Percentiles rank a stretch among this genome's conserved stretches.
Evolutionary conservation across 2,329 filamentous ascomycete genomes (phyloP).

Genomic region (Allantophomopsis cytisporea): DNA sequence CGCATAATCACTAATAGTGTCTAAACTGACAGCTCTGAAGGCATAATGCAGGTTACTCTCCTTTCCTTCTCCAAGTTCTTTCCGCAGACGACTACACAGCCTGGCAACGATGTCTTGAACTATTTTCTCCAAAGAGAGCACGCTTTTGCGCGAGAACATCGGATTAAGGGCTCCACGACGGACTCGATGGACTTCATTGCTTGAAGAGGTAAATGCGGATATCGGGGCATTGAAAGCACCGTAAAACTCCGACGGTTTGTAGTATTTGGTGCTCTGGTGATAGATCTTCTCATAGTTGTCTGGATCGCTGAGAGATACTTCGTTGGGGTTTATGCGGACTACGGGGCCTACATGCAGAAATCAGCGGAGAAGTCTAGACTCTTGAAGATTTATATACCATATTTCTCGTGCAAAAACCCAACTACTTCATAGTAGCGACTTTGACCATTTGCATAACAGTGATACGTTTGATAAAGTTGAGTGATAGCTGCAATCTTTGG

Average conservation of each 20-base stretch:
- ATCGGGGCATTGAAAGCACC: constrained; percentile 3
- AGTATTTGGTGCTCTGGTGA: constrained; percentile 6
- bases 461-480: constrained; percentile 9
- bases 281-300: constrained; percentile 14
- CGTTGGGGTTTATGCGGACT: constrained; percentile 15
- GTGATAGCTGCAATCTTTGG: constrained; percentile 10
- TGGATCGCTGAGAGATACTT: constrained; percentile 15
- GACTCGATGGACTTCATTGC: constrained; percentile 9
- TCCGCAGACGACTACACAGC: constrained; percentile 5
- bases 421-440: constrained; percentile 7
- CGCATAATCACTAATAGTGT: constrained; percentile 16
- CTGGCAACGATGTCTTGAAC: constrained; percentile 13
- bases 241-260: constrained; percentile 9
- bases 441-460: constrained; percentile 3
- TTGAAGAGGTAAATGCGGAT: constrained; percentile 6
- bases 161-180: constrained; percentile 10
- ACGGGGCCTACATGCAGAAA: constrained; percentile 9
- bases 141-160: constrained; percentile 15
- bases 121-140: constrained; percentile 14
- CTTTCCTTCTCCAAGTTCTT: constrained; percentile 4
- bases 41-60: constrained; percentile 13
- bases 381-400: constrained; percentile 5
- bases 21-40: constrained; percentile 13
- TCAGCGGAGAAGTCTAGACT: background rate
- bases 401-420: constrained; percentile 7